A percentile compares a stretch with the other conserved stretches of the same genome.
Evolutionary conservation across 2,329 filamentous ascomycete species (phyloP).

Genomic region (Microcyclospora tardicrescens): DNA sequence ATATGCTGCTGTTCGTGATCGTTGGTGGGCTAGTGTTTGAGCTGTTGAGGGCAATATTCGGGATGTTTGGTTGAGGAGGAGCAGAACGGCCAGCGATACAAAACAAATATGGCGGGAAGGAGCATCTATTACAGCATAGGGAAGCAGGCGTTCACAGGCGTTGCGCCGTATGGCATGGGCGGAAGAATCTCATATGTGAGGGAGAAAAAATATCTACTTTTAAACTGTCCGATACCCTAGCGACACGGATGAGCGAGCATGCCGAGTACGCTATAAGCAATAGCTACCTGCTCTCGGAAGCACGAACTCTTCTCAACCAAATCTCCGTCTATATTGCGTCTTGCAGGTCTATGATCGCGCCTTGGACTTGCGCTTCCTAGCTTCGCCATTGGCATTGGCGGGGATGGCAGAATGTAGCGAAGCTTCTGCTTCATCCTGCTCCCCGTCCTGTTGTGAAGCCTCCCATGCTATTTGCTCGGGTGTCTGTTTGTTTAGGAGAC

Average conservation of each 20-base stretch:
- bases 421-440: constrained; percentile 23
- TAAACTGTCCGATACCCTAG: no score
- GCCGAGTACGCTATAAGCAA: no score
- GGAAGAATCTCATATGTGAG: no score
- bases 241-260: no score
- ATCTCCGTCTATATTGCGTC: background rate
- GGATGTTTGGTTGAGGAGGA: constrained; percentile 3
- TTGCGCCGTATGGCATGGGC: no score
- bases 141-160: no score
- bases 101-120: no score
- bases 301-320: background rate
- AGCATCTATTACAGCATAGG: no score
- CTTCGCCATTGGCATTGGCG: constrained; percentile 33
- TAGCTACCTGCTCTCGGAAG: background rate
- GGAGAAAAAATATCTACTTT: no score
- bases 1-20: constrained; percentile 49
- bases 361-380: constrained; percentile 26
- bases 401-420: constrained; percentile 30
- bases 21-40: constrained; percentile 49
- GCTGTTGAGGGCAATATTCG: constrained; percentile 37
- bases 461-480: constrained; percentile 16
- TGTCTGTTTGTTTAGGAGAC: constrained; percentile 27
- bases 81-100: no score
- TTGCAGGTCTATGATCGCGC: constrained; percentile 8
- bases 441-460: constrained; percentile 14